Percentiles rank a stretch among this genome's conserved stretches.
Conservation (phyloP, 2,329 filamentous ascomycete genomes). For the Fusarium graminum region DNA sequence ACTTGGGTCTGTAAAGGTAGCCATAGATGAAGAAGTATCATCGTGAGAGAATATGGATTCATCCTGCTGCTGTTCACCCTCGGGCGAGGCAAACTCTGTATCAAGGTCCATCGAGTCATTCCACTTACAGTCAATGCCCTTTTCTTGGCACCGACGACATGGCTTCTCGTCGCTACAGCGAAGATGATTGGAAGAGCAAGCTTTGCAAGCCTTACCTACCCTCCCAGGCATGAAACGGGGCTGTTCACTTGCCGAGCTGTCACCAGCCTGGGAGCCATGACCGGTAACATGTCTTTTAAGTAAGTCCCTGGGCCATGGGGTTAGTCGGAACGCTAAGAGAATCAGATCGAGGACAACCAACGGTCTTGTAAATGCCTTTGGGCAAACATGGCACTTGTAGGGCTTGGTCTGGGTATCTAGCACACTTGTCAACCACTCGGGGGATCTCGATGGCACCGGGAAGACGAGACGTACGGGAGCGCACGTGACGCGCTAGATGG, state of each 20-base stretch:
- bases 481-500: constrained; percentile 52
- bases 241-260: constrained; percentile 15
- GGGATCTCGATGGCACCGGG: background rate
- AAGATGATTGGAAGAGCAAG: constrained; percentile 50
- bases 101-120: constrained; percentile 26
- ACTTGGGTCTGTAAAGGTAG: background rate
- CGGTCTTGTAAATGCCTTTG: constrained; percentile 51
- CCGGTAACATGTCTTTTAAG: constrained; percentile 44
- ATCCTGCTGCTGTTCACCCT: constrained; percentile 15
- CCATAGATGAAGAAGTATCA: constrained; percentile 2
- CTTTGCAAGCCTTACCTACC: constrained; percentile 47
- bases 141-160: constrained; percentile 48
- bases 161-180: constrained; percentile 52
- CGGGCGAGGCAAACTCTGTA: constrained; percentile 28
- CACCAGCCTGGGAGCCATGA: constrained; percentile 35
- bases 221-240: constrained; percentile 39
- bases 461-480: constrained; percentile 48
- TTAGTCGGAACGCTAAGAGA: background rate
- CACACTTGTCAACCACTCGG: background rate
- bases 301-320: constrained; percentile 40
- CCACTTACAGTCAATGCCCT: constrained; percentile 49
- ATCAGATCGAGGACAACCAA: constrained; percentile 23
- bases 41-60: constrained; percentile 14
- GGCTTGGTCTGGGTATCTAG: constrained; percentile 52
- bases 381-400: constrained; percentile 49